These are phyloP conservation scores for Hemileccinum rubropunctum DNA, from an alignment of 768 basidiomycete species.

Conservation along the genomic window DNA sequence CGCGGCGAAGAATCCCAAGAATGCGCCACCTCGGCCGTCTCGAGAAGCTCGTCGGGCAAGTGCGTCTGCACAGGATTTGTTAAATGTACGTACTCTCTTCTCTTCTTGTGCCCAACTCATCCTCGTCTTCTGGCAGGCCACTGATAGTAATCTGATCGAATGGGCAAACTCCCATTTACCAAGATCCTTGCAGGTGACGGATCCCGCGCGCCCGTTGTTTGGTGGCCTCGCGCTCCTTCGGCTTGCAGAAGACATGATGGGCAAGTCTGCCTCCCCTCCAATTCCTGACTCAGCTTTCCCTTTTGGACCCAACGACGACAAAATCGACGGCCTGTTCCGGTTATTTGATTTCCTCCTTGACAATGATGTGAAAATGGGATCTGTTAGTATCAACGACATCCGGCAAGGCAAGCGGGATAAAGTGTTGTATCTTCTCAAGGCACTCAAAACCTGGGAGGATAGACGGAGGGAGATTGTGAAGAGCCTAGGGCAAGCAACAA, in stretches of 20 bases:
- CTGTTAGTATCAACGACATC: conserved; percentile 92
- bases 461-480: conserved; percentile 56
- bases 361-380: conserved; percentile 88
- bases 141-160: conserved; percentile 61
- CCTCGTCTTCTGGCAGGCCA: conserved; percentile 6
- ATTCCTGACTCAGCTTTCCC: conserved; percentile 83
- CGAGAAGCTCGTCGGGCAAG: conserved; percentile 55
- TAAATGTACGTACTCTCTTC: conserved; percentile 13
- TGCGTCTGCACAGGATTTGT: conserved; percentile 24
- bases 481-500: conserved; percentile 45
- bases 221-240: conserved; percentile 80
- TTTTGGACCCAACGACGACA: conserved; percentile 63
- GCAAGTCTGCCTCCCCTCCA: conserved; percentile 60
- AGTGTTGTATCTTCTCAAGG: conserved; percentile 74
- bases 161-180: conserved; percentile 93
- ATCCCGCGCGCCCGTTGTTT: conserved; percentile 43
- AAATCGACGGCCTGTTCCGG: conserved; percentile 81
- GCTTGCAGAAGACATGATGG: conserved; percentile 78
- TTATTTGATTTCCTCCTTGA: conserved; percentile 92
- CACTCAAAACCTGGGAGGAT: conserved; percentile 79
- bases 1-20: conserved; percentile 10
- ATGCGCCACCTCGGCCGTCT: conserved; percentile 63
- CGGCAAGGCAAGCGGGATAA: conserved; percentile 79
- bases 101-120: not conserved
- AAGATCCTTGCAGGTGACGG: conserved; percentile 50